Conservation (phyloP, 2,329 filamentous ascomycete species). For the Colletotrichum tamarilloi region DNA sequence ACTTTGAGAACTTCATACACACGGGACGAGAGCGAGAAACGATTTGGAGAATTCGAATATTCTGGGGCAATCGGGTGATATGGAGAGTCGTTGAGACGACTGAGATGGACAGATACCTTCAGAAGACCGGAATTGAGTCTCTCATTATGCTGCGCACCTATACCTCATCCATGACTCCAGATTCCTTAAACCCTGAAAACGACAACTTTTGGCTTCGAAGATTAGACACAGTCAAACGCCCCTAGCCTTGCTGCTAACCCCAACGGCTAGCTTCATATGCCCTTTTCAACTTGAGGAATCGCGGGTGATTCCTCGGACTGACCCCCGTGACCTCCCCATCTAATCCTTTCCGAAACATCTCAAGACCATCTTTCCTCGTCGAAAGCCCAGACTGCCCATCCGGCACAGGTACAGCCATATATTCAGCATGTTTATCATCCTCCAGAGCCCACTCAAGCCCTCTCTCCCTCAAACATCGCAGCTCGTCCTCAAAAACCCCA, state of each 20-base stretch:
- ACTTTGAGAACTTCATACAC: not conserved
- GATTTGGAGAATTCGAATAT: not conserved
- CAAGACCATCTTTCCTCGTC: not conserved
- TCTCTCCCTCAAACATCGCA: not conserved
- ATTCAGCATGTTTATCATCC: not conserved
- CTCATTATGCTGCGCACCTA: not conserved
- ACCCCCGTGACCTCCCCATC: not conserved
- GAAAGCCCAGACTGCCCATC: not conserved
- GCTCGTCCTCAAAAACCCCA: not conserved
- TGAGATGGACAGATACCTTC: not conserved
- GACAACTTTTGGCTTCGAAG: no score
- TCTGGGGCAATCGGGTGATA: not conserved
- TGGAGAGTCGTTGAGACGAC: not conserved
- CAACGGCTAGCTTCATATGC: not conserved
- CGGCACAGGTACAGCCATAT: not conserved
- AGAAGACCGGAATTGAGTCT: not conserved
- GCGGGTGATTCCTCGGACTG: not conserved
- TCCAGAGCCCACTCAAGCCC: not conserved
- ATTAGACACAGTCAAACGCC: no score
- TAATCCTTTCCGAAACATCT: not conserved
- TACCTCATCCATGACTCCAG: not conserved
- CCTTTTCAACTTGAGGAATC: not conserved
- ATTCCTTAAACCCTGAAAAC: no score
- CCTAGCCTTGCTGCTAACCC: no score
- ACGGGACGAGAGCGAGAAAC: not conserved